These are phyloP conservation scores for Yarrowia sp. DNA, from an alignment of 805 yeast species.

Conservation along the genomic window DNA sequence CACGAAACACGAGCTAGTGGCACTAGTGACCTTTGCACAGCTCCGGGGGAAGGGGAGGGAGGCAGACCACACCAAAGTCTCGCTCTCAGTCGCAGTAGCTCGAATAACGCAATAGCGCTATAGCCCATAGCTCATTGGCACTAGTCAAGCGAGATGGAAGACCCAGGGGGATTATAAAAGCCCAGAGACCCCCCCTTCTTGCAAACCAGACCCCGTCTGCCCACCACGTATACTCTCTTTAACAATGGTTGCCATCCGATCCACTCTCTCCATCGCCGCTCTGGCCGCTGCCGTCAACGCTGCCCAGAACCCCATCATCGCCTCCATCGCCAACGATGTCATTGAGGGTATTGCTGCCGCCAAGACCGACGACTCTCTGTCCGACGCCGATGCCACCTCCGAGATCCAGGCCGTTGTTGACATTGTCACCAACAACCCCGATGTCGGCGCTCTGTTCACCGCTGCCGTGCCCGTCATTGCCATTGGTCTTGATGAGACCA, in stretches of 20 bases:
- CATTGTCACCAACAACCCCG: slow-evolving; percentile 6
- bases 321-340: slow-evolving; percentile 4
- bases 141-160: background rate
- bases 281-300: background rate
- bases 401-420: slow-evolving; percentile 14
- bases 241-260: slow-evolving; percentile 24
- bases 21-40: background rate
- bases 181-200: background rate
- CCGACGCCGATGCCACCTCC: slow-evolving; percentile 11
- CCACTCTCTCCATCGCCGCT: slow-evolving; percentile 21
- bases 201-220: background rate
- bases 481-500: background rate
- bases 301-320: background rate
- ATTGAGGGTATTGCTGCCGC: background rate
- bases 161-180: background rate
- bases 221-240: slow-evolving; percentile 2
- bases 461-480: slow-evolving; percentile 3
- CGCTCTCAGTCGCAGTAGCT: background rate
- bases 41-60: background rate
- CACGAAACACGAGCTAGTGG: background rate
- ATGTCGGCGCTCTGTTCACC: slow-evolving; percentile 6
- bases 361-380: slow-evolving; percentile 16
- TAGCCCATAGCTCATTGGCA: background rate
- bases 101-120: background rate
- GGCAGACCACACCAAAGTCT: no score